A percentile compares a stretch with the other conserved stretches of the same genome.
Conservation (phyloP, 192 early-diverging fungal genomes). For the Linnemannia elongata region DNA sequence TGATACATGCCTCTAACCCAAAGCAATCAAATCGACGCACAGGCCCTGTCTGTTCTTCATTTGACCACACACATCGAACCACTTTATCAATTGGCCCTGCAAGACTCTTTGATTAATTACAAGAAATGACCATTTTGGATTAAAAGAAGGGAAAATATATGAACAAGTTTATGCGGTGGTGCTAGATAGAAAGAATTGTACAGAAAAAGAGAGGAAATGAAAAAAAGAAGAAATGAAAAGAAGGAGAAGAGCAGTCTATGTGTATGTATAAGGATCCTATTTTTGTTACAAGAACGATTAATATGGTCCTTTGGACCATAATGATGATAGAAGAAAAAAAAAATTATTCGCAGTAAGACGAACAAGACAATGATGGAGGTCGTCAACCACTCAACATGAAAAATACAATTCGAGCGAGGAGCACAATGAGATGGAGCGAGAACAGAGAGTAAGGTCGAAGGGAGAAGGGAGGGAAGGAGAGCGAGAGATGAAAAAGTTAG, state of each 20-base stretch:
- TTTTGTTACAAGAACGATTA: background rate
- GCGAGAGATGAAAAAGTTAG: background rate
- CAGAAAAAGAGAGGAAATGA: background rate
- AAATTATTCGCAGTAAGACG: constrained; percentile 4
- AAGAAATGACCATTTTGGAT: background rate
- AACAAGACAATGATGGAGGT: background rate
- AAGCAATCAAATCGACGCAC: background rate
- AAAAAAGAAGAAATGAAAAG: background rate
- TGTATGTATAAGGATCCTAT: background rate
- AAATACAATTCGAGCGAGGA: background rate
- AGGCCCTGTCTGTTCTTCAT: background rate
- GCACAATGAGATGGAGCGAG: background rate
- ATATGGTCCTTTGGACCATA: background rate
- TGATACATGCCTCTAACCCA: too few species aligned
- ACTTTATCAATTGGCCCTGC: background rate
- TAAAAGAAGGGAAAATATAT: background rate
- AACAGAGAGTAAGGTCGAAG: background rate
- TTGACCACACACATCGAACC: background rate
- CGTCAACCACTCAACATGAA: background rate
- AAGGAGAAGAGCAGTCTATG: background rate
- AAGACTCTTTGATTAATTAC: background rate
- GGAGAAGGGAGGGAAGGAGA: background rate
- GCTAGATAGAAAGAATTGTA: background rate
- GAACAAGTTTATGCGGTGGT: background rate
- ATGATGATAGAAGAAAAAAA: background rate